Base-by-base conservation (phyloP, 2,329 filamentous ascomycete genomes). In the Penicillium freii region DNA sequence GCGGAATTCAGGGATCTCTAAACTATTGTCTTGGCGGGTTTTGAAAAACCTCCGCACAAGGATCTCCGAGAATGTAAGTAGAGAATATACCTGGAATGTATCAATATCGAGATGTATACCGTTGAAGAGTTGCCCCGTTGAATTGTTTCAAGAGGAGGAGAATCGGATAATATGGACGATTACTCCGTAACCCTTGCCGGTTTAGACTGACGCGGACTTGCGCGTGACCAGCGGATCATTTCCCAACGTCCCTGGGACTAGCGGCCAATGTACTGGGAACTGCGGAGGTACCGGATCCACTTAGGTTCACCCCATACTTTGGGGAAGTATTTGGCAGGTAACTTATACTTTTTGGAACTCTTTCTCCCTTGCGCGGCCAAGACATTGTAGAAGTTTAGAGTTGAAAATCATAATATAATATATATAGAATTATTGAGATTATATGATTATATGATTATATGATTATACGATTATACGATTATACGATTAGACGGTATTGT, bases 201-300 rank as follows among this genome's bases (percentile, higher is more conserved):
- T 29, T 47, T 34, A 43, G 49, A 55, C 60, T 52, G 57, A 59
- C 42, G 59, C 54, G 48, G 51, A 49, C 25, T 36, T 54, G 52
- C 64, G 60, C 63, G 64, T 66, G 64, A 66, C 63, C 60, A 44
- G 62, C 54, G 59, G 64, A 64, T 66, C 64, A 52, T 57, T 52
- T 52, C 48, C 48, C 34, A 56, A 56, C 47, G 47, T 49, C 17
- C 21, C 19, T 9, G 15, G 15, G 21, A 23, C 31, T 31, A 40
- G n/a, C 25, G 36, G 13, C 25, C 6, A 31, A 42, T 19, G 36
- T 27, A 21, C 10, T 40, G 11, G 19, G n/a, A 11, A 38, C 31
- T 21, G 19, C 13, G 8, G 53, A 27, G 29, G 49, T 57, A 57
- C 53, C 39, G 49, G 27, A 38, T 44, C 55, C 55, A 57, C 55